These are phyloP conservation scores for Zychaea mexicana DNA, from an alignment of 371 early-diverging fungal species.

Conservation along the genomic window DNA sequence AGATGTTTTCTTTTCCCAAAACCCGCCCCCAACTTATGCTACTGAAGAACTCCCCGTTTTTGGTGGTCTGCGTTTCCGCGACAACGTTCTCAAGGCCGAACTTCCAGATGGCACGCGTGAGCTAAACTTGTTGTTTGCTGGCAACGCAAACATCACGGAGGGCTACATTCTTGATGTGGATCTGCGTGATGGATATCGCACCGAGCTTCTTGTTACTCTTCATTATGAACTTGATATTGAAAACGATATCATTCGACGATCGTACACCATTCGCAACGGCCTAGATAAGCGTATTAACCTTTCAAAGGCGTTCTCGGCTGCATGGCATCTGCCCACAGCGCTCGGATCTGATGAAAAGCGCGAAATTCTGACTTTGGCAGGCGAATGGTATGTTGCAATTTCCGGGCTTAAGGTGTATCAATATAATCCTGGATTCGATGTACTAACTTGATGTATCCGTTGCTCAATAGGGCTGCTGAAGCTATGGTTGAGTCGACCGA, in stretches of 20 bases:
- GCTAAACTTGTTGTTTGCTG: constrained; percentile 22
- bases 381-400: constrained; percentile 33
- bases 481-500: constrained; percentile 29
- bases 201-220: constrained; percentile 20
- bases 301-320: constrained; percentile 30
- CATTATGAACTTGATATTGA: constrained; percentile 30
- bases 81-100: constrained; percentile 23
- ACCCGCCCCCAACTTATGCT: constrained; percentile 32
- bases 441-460: too few species aligned
- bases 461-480: constrained; percentile 26
- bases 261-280: constrained; percentile 16
- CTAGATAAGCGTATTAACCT: constrained; percentile 16
- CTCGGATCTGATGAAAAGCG: constrained; percentile 17
- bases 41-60: constrained; percentile 43
- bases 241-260: constrained; percentile 32
- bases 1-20: constrained; percentile 24
- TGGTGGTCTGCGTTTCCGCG: constrained; percentile 44
- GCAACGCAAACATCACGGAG: background rate
- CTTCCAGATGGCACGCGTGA: constrained; percentile 34
- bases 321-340: constrained; percentile 33
- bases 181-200: constrained; percentile 21
- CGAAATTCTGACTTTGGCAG: constrained; percentile 32
- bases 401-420: too few species aligned
- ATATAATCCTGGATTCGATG: too few species aligned
- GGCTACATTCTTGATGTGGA: background rate